Base-by-base conservation (phyloP, 1,284 basidiomycete genomes). In the Sparassis latifolia region DNA sequence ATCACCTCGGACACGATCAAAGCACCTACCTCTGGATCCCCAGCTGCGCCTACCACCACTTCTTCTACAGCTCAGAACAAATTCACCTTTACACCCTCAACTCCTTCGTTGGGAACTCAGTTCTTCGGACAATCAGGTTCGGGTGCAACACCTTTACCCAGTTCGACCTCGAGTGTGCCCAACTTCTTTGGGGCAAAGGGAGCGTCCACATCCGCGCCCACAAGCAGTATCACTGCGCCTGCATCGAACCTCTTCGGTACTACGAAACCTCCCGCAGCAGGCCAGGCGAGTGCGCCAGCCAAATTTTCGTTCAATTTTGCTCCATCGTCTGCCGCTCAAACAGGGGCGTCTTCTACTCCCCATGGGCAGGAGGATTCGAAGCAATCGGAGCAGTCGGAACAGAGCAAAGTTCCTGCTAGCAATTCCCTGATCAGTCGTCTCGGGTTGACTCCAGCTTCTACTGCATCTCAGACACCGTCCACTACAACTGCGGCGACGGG, bases 381-480 rank as follows among this genome's bases (percentile, higher is more conserved):
- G 31, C 58, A 61, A 50, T 28, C 49, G 4, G 52, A 54, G 38
- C 29, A 51, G 47, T 29, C 52, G 4, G 33, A 41, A 29, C 9
- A 33, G 29, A 41, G 40, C 5, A 27, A 31, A 3, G 20, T 44
- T 39, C 32, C 54, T 2, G 47, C 58, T 4, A 60, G 60, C 1
- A 30, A 44, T 3, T 62, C 60, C 28, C 39, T 63, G 31, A 37
- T 62, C 29, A 53, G 58, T 28, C 57, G 61, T 7, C 37, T 63
- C 7, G 60, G 60, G 0, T 55, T 61, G 47, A 52, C 53, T 46
- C 30, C 44, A 10, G 32, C 52, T 5, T 30, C 48, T 38, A 2
- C 44, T 28, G 10, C 45, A 47, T 12, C 39, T 12, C 6, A 12
- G 6, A 12, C 35, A 37, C 6, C 6, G 7, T 12, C 6, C 7